Evolutionary conservation across 2,329 filamentous ascomycete genomes (phyloP), one percentile per base, ranked within the genome.

Genomic region (Sodiomyces alkalinus): DNA sequence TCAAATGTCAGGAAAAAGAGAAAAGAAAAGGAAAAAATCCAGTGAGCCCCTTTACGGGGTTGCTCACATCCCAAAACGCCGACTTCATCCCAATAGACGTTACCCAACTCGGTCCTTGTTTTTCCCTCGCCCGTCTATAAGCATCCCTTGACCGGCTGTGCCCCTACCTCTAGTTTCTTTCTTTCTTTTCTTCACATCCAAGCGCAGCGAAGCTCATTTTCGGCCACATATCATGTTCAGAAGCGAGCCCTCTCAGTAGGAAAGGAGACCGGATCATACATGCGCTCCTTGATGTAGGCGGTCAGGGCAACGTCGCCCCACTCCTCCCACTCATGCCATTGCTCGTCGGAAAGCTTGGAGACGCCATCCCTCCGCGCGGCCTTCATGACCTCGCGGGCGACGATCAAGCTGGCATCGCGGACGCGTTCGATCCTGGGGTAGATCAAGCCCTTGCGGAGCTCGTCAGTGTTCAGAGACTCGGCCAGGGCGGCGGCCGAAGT

Each of bases 371-470:
- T 64, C 44, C 92, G 80, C 5, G 87, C 86, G 14, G 82, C 77
- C 51, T 90, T 86, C 66, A 96, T 94, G 41, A 94, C 86, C 55
- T 87, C 83, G 27, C 83, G 74, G 18, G 86, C 82, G 17, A 96
- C 86, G 26, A 80, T 54, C 33, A 93, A 66, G 47, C 77, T 87
- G 34, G 92, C 86, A 18, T 94, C 83, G 24, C 90, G 74, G 39
- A 98, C 92, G 37, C 90, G 80, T 53, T 82, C 75, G 47, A 98
- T 81, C 48, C 77, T 73, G 9, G 83, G 90, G 61, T 98, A 96
- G 46, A 96, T 76, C 49, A 92, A 75, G 30, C 83, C 82, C 49
- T 76, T 72, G 31, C 77, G 71, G 44, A 83, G 62, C 60, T 98
- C 90, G 36, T 90, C 77, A 21, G 73, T 64, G 37, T 78, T 85